These are phyloP conservation scores for Aspergillus sclerotiicarbonarius DNA, from an alignment of 495 filamentous ascomycete genomes.

Conservation along the genomic window DNA sequence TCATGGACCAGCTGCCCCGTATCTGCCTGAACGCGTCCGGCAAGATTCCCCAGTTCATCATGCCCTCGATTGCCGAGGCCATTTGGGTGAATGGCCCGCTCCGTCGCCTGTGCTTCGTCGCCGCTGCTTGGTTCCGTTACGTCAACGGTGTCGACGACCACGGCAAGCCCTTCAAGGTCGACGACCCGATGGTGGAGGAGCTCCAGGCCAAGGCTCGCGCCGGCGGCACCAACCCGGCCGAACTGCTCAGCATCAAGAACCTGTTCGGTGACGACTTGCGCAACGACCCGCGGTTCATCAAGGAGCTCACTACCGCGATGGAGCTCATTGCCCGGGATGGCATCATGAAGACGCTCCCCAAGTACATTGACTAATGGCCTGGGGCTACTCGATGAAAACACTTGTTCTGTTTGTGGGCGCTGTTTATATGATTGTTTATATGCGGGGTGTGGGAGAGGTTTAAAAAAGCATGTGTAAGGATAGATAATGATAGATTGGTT, in stretches of 20 bases:
- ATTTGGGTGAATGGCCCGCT: slow-evolving; percentile 46
- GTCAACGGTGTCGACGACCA: slow-evolving; percentile 44
- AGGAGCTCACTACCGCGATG: slow-evolving; percentile 38
- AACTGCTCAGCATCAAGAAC: slow-evolving; percentile 40
- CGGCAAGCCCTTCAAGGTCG: slow-evolving; percentile 35
- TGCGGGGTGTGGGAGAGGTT: too few relatives aligned
- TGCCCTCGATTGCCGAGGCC: slow-evolving; percentile 48
- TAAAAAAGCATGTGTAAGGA: too few relatives aligned
- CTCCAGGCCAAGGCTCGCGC: slow-evolving; percentile 40
- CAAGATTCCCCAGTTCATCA: slow-evolving; percentile 52
- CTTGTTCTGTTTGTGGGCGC: too few relatives aligned
- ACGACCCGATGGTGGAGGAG: slow-evolving; percentile 46
- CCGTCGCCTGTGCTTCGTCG: slow-evolving; percentile 43
- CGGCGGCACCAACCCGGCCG: slow-evolving; percentile 33
- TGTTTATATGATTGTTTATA: too few relatives aligned
- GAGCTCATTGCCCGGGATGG: slow-evolving; percentile 42
- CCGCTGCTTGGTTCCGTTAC: slow-evolving; percentile 47
- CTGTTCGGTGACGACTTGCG: slow-evolving; percentile 49
- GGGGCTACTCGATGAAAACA: too few relatives aligned
- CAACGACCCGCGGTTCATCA: slow-evolving; percentile 37
- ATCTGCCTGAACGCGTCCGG: slow-evolving; percentile 46
- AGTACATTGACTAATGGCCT: slow-evolving; percentile 35
- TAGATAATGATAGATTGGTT: too few relatives aligned
- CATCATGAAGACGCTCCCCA: slow-evolving; percentile 42
- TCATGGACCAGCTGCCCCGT: slow-evolving; percentile 47